Conservation (phyloP, 371 early-diverging fungal genomes). For the Mortierella sp. region DNA sequence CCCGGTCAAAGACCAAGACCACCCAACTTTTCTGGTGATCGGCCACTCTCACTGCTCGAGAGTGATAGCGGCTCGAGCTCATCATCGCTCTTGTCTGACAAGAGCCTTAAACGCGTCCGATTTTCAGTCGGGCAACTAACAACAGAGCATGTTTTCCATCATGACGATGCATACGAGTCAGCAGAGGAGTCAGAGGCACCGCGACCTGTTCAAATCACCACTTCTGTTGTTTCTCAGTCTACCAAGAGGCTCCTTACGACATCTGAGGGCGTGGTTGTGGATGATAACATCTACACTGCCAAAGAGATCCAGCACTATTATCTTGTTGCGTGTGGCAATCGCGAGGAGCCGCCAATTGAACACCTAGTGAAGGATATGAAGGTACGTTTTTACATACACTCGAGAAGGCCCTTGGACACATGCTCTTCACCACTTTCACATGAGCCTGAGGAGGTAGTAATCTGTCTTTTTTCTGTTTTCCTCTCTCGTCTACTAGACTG, state of each 20-base stretch:
- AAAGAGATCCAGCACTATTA: slow-evolving; percentile 55
- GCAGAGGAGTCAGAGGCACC: slow-evolving; percentile 38
- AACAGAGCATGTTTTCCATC: slow-evolving; percentile 60
- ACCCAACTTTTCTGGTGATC: slow-evolving; percentile 34
- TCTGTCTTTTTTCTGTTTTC: too few species aligned
- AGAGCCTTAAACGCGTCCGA: slow-evolving; percentile 60
- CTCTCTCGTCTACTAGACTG: slow-evolving; percentile 11
- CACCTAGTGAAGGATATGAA: slow-evolving; percentile 57
- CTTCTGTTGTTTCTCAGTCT: slow-evolving; percentile 5
- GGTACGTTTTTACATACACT: slow-evolving; percentile 37
- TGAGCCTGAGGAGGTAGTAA: too few species aligned
- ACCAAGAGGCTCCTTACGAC: slow-evolving; percentile 36
- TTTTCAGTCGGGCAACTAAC: slow-evolving; percentile 66
- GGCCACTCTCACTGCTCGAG: slow-evolving; percentile 19
- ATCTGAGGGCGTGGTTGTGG: slow-evolving; percentile 43
- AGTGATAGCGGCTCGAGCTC: slow-evolving; percentile 13
- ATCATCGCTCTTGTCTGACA: slow-evolving; percentile 32
- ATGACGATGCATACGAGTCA: slow-evolving; percentile 54
- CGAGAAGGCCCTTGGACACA: too few species aligned
- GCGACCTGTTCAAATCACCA: slow-evolving; percentile 6
- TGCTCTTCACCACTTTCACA: too few species aligned
- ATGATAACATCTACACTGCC: slow-evolving; percentile 52
- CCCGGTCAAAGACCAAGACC: slow-evolving; percentile 14
- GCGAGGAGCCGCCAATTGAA: slow-evolving; percentile 64
- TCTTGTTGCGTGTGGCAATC: slow-evolving; percentile 60